Base-by-base conservation (phyloP, 768 basidiomycete species). In the Suillus brevipes region DNA sequence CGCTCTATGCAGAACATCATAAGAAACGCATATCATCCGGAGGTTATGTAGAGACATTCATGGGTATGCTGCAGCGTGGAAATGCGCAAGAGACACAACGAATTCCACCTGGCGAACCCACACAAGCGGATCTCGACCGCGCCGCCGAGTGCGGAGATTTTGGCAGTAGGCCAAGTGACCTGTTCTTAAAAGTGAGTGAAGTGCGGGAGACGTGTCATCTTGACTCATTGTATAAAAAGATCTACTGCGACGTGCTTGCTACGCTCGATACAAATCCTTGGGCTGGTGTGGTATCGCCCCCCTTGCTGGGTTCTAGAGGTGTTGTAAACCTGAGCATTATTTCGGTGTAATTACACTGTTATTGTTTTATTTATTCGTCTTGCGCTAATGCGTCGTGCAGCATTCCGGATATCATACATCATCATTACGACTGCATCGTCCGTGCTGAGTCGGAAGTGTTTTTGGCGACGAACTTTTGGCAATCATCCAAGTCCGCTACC, bases 331-430 rank as follows among this genome's bases (percentile, higher is more conserved):
- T 89, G 40, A 78, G 83, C 8, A 82, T 90, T 69, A 79, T 89
- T 69, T 88, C 87, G 20, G 75, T 86, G 80, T 82, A 71, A 20
- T 83, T 69, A 6, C 28, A 43, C 6, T 45, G 28, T 55, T 43
- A 9, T 25, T 40, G n/a, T n/a, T 16, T 7, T 55, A 14, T 31
- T 31, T 31, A 10, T 37, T 34, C 6, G 31, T 56, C 2, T 34
- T 60, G 50, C 25, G 23, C 69, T 71, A 9, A 74, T 43, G 16
- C 25, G 14, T 61, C 60, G 43, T 64, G 9, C 65, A 85, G 83
- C 50, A 87, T 90, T 53, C 88, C 90, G 0, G 90, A 91, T 69
- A 91, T 90, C 68, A 88, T 90, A 82, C 81, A 83, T 61, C 89
- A 91, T 70, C 88, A 89, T 75, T 80, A 83, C 23, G 84, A 87